These are phyloP conservation scores for Beauveria varroae DNA, from an alignment of 2,329 filamentous ascomycete genomes.

Conservation along the genomic window DNA sequence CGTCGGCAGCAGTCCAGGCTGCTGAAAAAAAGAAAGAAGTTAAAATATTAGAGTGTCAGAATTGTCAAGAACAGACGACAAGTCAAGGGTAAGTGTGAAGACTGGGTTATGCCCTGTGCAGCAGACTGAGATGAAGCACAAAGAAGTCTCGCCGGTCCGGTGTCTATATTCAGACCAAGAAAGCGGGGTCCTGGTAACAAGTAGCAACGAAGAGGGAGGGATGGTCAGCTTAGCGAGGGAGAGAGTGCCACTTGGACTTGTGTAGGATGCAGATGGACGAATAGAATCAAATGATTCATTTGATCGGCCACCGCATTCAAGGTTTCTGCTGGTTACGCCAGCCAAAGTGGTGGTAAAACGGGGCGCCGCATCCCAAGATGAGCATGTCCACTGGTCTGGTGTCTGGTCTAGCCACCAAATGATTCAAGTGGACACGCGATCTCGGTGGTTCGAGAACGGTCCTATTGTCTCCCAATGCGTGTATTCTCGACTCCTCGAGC, in stretches of 20 bases:
- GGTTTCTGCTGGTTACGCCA: not conserved
- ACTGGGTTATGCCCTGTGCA: not conserved
- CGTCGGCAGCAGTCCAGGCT: not conserved
- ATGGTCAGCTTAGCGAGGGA: not conserved
- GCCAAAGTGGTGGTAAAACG: not conserved
- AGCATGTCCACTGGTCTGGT: not conserved
- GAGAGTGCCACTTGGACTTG: not conserved
- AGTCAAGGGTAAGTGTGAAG: not conserved
- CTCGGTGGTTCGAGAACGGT: slow-evolving; percentile 6
- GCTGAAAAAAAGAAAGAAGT: not conserved
- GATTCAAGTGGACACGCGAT: not conserved
- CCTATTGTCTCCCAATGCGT: slow-evolving; percentile 1
- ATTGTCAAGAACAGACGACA: not conserved
- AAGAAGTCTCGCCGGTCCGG: not conserved
- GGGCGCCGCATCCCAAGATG: not conserved
- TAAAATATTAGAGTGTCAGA: not conserved
- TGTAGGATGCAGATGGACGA: not conserved
- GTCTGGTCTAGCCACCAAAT: not conserved
- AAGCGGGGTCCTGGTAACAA: slow-evolving; percentile 9
- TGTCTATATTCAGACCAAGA: slow-evolving; percentile 1
- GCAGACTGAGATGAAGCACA: not conserved
- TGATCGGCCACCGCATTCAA: not conserved
- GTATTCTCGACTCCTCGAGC: not conserved
- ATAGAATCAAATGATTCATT: not conserved
- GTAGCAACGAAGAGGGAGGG: slow-evolving; percentile 5